Evolutionary conservation across 176 grass and related monocot genomes (phyloP).

Genomic region (Oryza australiensis): DNA sequence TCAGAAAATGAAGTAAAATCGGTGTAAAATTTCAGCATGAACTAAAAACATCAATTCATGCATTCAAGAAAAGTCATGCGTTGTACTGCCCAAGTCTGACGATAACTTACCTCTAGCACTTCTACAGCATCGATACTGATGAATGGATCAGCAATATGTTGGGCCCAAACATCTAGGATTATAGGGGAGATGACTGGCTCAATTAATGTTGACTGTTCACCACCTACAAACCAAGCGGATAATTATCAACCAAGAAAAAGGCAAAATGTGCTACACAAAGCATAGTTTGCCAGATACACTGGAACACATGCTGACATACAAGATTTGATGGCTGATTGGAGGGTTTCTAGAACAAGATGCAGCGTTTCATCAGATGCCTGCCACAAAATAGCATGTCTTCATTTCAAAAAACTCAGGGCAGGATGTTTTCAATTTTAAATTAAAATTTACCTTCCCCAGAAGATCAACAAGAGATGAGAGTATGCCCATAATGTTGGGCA

Average conservation of each 20-base stretch:
- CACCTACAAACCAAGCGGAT: constrained; percentile 58
- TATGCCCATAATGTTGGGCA: constrained; percentile 68
- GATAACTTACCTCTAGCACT: constrained; percentile 77
- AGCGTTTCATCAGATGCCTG: constrained; percentile 94
- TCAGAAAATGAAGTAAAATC: neutral
- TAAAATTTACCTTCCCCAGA: constrained; percentile 66
- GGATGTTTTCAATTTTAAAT: constrained; percentile 29
- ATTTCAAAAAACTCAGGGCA: constrained; percentile 14
- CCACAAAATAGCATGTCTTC: constrained; percentile 28
- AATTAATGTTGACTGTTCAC: constrained; percentile 66
- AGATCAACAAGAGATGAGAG: constrained; percentile 83
- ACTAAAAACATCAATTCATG: neutral
- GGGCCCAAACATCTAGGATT: constrained; percentile 81
- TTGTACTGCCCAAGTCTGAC: constrained; percentile 3
- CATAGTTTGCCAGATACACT: constrained; percentile 29
- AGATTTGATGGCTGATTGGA: constrained; percentile 79
- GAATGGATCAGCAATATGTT: constrained; percentile 90
- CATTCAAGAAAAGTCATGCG: neutral
- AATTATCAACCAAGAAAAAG: neutral
- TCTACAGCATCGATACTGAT: constrained; percentile 89
- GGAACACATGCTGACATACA: constrained; percentile 44
- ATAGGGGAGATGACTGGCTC: constrained; percentile 86
- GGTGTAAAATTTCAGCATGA: neutral
- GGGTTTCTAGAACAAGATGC: constrained; percentile 96
- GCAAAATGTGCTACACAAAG: neutral